Conservation (phyloP, 1,284 basidiomycete genomes). For the Ganoderma sinense region DNA sequence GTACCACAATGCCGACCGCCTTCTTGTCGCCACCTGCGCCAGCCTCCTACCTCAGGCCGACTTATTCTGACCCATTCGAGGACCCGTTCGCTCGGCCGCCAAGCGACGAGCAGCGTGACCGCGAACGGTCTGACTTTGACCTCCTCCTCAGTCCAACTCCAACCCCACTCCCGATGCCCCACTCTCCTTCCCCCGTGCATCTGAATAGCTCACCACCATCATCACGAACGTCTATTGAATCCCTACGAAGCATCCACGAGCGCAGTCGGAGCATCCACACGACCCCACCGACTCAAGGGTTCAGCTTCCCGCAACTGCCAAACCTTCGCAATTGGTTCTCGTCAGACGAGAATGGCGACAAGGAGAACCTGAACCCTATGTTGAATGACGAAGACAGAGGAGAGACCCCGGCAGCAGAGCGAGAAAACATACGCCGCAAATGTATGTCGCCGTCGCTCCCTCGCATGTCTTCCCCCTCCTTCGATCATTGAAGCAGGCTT, state of each 20-base stretch:
- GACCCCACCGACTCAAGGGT: conserved; percentile 34
- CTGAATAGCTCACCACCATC: conserved; percentile 36
- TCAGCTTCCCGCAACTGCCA: conserved; percentile 34
- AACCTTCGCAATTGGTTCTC: conserved; percentile 62
- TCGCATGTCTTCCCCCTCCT: not conserved
- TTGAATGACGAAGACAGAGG: conserved; percentile 67
- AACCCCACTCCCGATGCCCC: conserved; percentile 36
- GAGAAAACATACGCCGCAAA: conserved; percentile 66
- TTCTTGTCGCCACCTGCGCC: conserved; percentile 50
- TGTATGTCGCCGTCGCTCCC: conserved; percentile 61
- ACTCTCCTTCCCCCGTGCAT: conserved; percentile 37
- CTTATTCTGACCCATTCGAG: conserved; percentile 43
- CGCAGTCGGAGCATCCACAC: conserved; percentile 43
- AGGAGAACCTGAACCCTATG: conserved; percentile 55
- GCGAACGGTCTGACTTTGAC: conserved; percentile 36
- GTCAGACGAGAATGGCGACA: conserved; percentile 48
- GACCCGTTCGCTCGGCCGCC: conserved; percentile 30
- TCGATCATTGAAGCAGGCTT: not conserved
- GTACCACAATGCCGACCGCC: conserved; percentile 70
- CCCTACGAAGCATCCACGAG: conserved; percentile 64
- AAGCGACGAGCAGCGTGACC: conserved; percentile 24
- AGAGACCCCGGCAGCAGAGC: conserved; percentile 58
- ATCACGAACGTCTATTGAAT: conserved; percentile 63
- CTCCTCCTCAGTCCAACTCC: conserved; percentile 41
- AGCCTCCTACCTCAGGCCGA: conserved; percentile 22